phyloP scores from a whole-genome alignment of 148 eudicot species.

The Oxyria digyna region DNA sequence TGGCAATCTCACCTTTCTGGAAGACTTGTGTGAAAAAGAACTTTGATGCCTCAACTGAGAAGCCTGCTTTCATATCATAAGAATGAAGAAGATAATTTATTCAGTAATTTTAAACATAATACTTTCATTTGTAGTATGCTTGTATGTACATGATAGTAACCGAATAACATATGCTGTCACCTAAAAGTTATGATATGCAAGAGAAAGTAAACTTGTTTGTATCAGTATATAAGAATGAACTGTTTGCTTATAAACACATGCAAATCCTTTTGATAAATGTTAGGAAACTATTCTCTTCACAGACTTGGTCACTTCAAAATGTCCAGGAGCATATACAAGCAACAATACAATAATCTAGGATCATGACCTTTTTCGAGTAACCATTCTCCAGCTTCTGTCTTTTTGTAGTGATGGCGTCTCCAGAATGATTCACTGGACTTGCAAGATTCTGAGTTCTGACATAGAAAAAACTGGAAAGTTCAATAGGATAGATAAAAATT shows the following conservation, averaged over 20 bases:
- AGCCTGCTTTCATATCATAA: slow-evolving; percentile 4
- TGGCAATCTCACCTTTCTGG: slow-evolving; percentile 1
- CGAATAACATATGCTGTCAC: neutral
- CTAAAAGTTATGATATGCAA: neutral
- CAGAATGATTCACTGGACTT: neutral
- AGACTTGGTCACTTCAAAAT: neutral
- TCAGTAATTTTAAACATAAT: neutral
- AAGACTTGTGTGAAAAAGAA: slow-evolving; percentile 5
- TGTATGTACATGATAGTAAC: neutral
- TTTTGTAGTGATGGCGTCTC: slow-evolving; percentile 3
- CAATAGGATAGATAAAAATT: neutral
- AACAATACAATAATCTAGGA: neutral
- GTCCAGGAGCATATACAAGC: slow-evolving; percentile 1
- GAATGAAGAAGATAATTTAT: neutral
- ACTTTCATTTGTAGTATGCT: neutral
- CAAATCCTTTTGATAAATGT: neutral
- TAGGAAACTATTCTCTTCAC: neutral
- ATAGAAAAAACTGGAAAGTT: neutral
- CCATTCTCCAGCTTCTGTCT: slow-evolving; percentile 12
- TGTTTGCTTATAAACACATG: neutral
- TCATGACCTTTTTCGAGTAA: slow-evolving; percentile 5
- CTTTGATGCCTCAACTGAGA: slow-evolving; percentile 8
- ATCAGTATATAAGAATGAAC: neutral
- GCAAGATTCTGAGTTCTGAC: neutral
- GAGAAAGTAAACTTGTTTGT: neutral